Percentiles rank a stretch among this genome's conserved stretches.
Conservation (phyloP, 768 basidiomycete genomes). For the Kwoniella europaea region DNA sequence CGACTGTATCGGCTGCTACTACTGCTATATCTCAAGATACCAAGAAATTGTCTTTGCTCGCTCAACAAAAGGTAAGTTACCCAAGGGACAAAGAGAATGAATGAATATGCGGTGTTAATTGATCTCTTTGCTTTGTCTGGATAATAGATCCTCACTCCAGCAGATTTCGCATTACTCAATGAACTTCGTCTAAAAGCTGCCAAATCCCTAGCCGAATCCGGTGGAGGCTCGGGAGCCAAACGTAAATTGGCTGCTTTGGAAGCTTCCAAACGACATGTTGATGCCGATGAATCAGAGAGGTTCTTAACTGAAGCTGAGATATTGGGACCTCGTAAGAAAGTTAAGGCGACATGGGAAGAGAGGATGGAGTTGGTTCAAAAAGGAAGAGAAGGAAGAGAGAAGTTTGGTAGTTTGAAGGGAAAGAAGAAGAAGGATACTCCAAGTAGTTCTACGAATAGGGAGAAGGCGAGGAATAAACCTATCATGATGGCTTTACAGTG, state of each 20-base stretch:
- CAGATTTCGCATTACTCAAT: slow-evolving; percentile 89
- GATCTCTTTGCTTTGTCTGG: no score
- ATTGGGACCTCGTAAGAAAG: slow-evolving; percentile 89
- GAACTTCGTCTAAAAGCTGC: slow-evolving; percentile 84
- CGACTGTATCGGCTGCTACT: slow-evolving; percentile 51
- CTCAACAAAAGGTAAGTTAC: slow-evolving; percentile 54
- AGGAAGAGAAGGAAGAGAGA: slow-evolving; percentile 92
- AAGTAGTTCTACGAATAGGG: slow-evolving; percentile 86
- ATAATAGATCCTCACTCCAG: slow-evolving; percentile 88
- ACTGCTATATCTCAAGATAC: slow-evolving; percentile 49
- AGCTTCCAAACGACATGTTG: slow-evolving; percentile 66
- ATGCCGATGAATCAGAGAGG: slow-evolving; percentile 62
- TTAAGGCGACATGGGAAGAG: slow-evolving; percentile 90
- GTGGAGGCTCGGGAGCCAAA: slow-evolving; percentile 74
- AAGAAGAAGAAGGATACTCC: slow-evolving; percentile 82
- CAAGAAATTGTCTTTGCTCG: slow-evolving; percentile 55
- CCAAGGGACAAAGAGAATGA: no score
- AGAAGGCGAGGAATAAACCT: slow-evolving; percentile 92
- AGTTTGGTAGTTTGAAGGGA: slow-evolving; percentile 87
- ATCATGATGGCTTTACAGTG: slow-evolving; percentile 69
- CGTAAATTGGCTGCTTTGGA: slow-evolving; percentile 85
- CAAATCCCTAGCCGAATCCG: slow-evolving; percentile 69
- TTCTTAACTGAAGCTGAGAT: slow-evolving; percentile 92
- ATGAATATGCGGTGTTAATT: no score
- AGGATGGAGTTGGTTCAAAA: slow-evolving; percentile 88